Percentiles rank a stretch among this genome's conserved stretches.
Evolutionary conservation across 805 yeast species (phyloP).

Genomic region (Yamadazyma scolyti): DNA sequence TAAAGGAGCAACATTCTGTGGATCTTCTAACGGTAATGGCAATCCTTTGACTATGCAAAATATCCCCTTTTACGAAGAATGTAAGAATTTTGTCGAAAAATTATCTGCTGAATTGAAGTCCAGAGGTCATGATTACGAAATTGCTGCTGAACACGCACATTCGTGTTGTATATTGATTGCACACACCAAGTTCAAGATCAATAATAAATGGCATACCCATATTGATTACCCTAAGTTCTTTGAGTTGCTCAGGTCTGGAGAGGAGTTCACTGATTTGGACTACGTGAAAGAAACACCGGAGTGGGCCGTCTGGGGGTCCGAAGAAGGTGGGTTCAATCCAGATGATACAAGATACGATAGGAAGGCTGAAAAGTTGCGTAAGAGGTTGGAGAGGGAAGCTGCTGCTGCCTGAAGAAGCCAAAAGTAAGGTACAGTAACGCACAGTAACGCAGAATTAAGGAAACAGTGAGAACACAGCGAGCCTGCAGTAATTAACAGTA

Average conservation of each 20-base stretch:
- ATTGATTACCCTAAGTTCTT: slow-evolving; percentile 79
- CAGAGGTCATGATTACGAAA: slow-evolving; percentile 69
- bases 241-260: slow-evolving; percentile 61
- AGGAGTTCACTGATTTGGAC: slow-evolving; percentile 72
- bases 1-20: slow-evolving; percentile 95
- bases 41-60: slow-evolving; percentile 93
- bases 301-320: slow-evolving; percentile 89
- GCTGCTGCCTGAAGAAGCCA: slow-evolving; percentile 12
- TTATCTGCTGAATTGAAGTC: slow-evolving; percentile 58
- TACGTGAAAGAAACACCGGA: slow-evolving; percentile 77
- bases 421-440: no score
- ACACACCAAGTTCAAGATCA: slow-evolving; percentile 61
- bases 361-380: slow-evolving; percentile 56
- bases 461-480: no score
- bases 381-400: slow-evolving; percentile 39
- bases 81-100: slow-evolving; percentile 65
- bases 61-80: slow-evolving; percentile 91
- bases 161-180: slow-evolving; percentile 90
- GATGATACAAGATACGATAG: slow-evolving; percentile 68
- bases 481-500: no score
- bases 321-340: slow-evolving; percentile 86
- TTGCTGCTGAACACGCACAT: slow-evolving; percentile 95
- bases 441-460: no score
- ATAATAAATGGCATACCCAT: slow-evolving; percentile 83
- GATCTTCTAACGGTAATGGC: slow-evolving; percentile 78